Evolutionary conservation across 176 grass and related monocot species (phyloP), one percentile per base, ranked within the genome.

Genomic region (Chloris gayana): DNA sequence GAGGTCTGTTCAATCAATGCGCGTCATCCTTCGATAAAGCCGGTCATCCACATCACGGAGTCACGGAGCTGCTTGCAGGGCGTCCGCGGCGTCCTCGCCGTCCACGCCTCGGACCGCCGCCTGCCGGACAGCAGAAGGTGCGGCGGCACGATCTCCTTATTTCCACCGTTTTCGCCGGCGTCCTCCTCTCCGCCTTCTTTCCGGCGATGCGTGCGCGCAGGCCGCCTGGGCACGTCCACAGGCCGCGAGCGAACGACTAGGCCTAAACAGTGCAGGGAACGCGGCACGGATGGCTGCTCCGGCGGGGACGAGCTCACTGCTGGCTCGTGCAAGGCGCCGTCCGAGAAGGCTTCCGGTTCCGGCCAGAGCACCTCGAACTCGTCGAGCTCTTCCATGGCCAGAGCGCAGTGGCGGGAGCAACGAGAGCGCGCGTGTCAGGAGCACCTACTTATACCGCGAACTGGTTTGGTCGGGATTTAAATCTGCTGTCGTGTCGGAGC

Each of bases 291-390:
- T 24, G 75, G 19, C 5, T 19, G 1, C 35, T 37, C 35, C 22
- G 9, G 35, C 38, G 14, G 29, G 0, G 42, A 24, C 5, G 56
- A 21, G 33, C 14, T 56, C 53, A 60, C 26, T 54, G 59, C 37
- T 5, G 24, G 29, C 32, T 25, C 60, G n/a, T n/a, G n/a, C n/a
- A n/a, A n/a, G n/a, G n/a, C n/a, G n/a, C n/a, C n/a, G n/a, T n/a
- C n/a, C n/a, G n/a, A n/a, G n/a, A n/a, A n/a, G n/a, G n/a, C n/a
- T n/a, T n/a, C n/a, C 11, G 49, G 7, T 62, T 91, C 91, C 60
- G 91, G 88, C 91, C 88, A 93, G 51, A 93, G 65, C 33, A 94
- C 85, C 41, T 94, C 91, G 70, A 87, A 83, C 77, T 91, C 88
- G 86, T 82, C 72, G 21, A 93, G 78, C 78, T 93, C 88, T 45